Conservation (phyloP, 257 asterid species). For the Lithospermum erythrorhizon region DNA sequence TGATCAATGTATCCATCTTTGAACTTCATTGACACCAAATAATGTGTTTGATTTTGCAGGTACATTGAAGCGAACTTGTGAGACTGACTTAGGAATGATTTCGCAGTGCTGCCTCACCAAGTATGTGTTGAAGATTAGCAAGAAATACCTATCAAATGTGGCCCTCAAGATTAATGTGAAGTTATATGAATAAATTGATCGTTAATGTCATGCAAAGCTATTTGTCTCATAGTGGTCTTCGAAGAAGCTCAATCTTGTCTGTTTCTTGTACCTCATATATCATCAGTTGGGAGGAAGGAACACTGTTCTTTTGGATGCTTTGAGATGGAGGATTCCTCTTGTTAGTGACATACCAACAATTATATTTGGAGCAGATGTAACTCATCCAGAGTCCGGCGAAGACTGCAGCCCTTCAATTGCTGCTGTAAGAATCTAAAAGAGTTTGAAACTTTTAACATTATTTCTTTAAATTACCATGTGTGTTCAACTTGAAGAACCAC, state of each 20-base stretch:
- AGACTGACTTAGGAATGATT: constrained; percentile 25
- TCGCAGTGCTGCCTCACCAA: constrained; percentile 28
- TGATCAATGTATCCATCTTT: background rate
- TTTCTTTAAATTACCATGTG: background rate
- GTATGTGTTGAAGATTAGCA: constrained; percentile 20
- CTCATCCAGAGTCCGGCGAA: constrained; percentile 27
- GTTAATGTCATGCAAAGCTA: background rate
- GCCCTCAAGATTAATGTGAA: constrained; percentile 26
- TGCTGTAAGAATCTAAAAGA: constrained; percentile 22
- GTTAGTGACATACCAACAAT: constrained; percentile 26
- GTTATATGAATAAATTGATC: constrained; percentile 5
- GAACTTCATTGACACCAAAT: background rate
- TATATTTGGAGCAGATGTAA: constrained; percentile 30
- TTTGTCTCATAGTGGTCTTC: background rate
- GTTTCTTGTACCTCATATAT: background rate
- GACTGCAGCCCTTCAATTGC: constrained; percentile 26
- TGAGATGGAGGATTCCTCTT: constrained; percentile 20
- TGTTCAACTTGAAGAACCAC: background rate
- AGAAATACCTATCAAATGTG: constrained; percentile 23
- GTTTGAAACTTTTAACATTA: background rate
- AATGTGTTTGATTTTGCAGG: constrained; percentile 12
- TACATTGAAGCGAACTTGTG: constrained; percentile 24
- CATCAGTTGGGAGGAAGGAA: constrained; percentile 28
- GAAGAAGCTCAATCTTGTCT: background rate
- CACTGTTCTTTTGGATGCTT: constrained; percentile 25